These are phyloP conservation scores for Naganishia onofrii DNA, from an alignment of 768 basidiomycete species.

Conservation along the genomic window DNA sequence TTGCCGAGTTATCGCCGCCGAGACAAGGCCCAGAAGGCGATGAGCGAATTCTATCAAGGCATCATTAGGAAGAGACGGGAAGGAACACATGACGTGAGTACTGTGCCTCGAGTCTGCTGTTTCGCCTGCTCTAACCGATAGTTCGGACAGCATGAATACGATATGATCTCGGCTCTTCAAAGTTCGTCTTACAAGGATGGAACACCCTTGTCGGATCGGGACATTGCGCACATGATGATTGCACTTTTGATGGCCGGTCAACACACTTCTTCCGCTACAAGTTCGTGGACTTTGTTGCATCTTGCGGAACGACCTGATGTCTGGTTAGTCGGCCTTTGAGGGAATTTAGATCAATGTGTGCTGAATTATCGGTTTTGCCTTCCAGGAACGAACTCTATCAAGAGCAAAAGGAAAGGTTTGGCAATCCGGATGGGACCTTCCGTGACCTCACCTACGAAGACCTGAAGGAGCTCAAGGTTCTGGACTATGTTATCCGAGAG, in stretches of 20 bases:
- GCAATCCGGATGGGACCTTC: constrained; percentile 73
- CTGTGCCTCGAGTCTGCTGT: neutral
- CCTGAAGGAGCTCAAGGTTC: constrained; percentile 72
- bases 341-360: neutral
- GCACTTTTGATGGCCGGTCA: constrained; percentile 99
- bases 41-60: constrained; percentile 86
- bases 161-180: constrained; percentile 87
- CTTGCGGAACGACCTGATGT: constrained; percentile 72
- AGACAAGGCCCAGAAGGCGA: constrained; percentile 84
- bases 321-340: constrained; percentile 59
- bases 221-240: constrained; percentile 97
- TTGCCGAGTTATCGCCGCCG: constrained; percentile 83
- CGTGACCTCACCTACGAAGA: constrained; percentile 81
- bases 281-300: constrained; percentile 85
- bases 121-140: neutral
- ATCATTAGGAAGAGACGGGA: constrained; percentile 72
- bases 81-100: constrained; percentile 56
- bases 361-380: neutral
- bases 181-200: constrained; percentile 82
- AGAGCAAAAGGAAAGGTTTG: constrained; percentile 82
- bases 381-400: constrained; percentile 74
- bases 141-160: constrained; percentile 63
- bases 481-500: constrained; percentile 89
- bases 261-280: constrained; percentile 91
- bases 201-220: constrained; percentile 71